Conservation (phyloP, 306 rosid genomes). For the Sicyos edulis region DNA sequence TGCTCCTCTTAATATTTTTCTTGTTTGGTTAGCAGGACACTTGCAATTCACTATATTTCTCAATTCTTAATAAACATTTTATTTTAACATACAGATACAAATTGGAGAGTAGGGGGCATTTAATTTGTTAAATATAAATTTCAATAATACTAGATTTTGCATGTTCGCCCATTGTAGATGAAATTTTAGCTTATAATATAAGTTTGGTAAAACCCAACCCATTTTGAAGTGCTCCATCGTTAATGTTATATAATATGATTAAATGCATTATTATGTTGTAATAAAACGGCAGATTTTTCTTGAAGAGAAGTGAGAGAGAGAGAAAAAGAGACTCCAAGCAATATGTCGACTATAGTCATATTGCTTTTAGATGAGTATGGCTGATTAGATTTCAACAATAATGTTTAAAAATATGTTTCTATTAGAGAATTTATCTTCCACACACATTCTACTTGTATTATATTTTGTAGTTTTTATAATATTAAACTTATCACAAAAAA, state of each 20-base stretch:
- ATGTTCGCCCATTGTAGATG: neutral
- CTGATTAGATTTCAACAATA: no score
- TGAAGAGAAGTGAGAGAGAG: neutral
- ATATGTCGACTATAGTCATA: conserved; percentile 16
- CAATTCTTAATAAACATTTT: neutral
- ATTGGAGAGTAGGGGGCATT: neutral
- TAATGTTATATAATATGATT: neutral
- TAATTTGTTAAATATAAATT: no score
- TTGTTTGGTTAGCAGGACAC: neutral
- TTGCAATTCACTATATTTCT: neutral
- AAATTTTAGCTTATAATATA: neutral
- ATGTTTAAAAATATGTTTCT: no score
- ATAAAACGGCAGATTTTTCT: neutral
- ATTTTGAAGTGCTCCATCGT: neutral
- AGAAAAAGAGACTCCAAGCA: conserved; percentile 7
- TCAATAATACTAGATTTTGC: neutral
- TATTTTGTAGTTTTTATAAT: no score
- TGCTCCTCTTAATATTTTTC: no score
- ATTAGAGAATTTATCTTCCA: no score
- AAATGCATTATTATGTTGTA: neutral
- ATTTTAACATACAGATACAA: neutral
- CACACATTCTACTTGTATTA: no score
- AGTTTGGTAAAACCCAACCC: neutral
- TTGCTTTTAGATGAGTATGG: no score
- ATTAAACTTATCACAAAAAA: no score